Evolutionary conservation across 202 grass and related monocot genomes (phyloP), one percentile per base, ranked within the genome.

Genomic region (Dendrocalamus latiflorus): DNA sequence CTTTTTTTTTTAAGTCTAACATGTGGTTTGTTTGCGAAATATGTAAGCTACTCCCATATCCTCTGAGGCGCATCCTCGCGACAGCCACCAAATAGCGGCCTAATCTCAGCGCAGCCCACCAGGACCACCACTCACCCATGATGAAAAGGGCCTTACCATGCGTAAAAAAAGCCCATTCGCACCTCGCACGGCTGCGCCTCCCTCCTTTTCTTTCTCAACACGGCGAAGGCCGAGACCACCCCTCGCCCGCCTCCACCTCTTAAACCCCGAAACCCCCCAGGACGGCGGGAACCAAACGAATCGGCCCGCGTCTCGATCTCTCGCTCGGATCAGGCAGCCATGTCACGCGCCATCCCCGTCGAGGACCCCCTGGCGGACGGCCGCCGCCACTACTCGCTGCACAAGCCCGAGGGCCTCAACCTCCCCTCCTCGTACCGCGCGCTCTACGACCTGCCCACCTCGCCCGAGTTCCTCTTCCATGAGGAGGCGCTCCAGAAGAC

Each of bases 381-480:
- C 24, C 77, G 51, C 43, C 72, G 45, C 3, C 1, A 78, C 66
- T 66, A 75, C 82, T 16, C 57, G 10, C 77, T 24, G 24, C 60
- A 41, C 20, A 62, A 37, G 43, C 77, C n/a, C 7, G 58, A 68
- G 21, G 25, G 30, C 65, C 1, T 71, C 51, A 20, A n/a, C 28
- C 1, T 68, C 74, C 75, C 76, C 60, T 16, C 49, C 48, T 43
- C 70, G 42, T 77, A 82, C 82, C 77, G 11, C 18, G 59, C 20
- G 81, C 59, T 93, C 33, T 88, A 93, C 85, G 74, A 93, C 33
- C 54, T 90, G 42, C 73, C 87, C 44, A 80, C 81, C 72, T 79
- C 88, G 17, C 91, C 91, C 1, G 85, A 93, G 68, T 16, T 79
- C 68, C 91, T 93, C 74, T 88, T 93, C 74, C 13, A 75, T 8